Percentiles rank a stretch among this genome's conserved stretches.
Evolutionary conservation across 345 rosid species (phyloP).

Genomic region (Citrus maxima): DNA sequence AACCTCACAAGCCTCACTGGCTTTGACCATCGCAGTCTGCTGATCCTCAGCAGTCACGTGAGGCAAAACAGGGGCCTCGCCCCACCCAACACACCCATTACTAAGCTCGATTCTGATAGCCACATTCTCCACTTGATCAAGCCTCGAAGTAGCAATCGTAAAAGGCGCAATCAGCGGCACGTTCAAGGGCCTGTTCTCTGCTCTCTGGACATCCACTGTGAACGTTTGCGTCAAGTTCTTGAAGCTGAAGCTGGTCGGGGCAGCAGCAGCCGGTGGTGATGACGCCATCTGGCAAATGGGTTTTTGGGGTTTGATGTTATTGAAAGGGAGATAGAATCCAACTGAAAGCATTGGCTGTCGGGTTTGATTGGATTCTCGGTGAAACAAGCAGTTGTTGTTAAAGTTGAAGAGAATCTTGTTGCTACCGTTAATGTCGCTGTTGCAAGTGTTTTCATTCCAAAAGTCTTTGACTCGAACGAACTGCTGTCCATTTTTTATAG

Average conservation of each 20-base stretch:
- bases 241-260: constrained; percentile 36
- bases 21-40: constrained; percentile 53
- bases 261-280: background rate
- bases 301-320: background rate
- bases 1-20: constrained; percentile 59
- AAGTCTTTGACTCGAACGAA: background rate
- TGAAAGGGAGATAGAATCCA: constrained; percentile 1
- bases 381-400: background rate
- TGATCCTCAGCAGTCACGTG: constrained; percentile 91
- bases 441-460: background rate
- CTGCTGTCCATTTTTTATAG: background rate
- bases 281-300: constrained; percentile 17
- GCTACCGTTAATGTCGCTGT: background rate
- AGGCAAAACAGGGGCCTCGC: constrained; percentile 81
- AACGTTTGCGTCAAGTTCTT: constrained; percentile 53
- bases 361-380: constrained; percentile 12
- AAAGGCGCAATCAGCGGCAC: constrained; percentile 79
- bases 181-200: constrained; percentile 64
- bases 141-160: constrained; percentile 73
- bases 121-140: constrained; percentile 65
- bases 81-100: constrained; percentile 79
- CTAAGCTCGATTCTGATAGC: constrained; percentile 66
- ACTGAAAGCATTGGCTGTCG: constrained; percentile 12
- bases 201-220: constrained; percentile 50
- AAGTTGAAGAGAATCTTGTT: background rate